A percentile compares a stretch with the other conserved stretches of the same genome.
Conservation (phyloP, 2,329 filamentous ascomycete genomes). For the Graphilbum ipis-grandicollis region DNA sequence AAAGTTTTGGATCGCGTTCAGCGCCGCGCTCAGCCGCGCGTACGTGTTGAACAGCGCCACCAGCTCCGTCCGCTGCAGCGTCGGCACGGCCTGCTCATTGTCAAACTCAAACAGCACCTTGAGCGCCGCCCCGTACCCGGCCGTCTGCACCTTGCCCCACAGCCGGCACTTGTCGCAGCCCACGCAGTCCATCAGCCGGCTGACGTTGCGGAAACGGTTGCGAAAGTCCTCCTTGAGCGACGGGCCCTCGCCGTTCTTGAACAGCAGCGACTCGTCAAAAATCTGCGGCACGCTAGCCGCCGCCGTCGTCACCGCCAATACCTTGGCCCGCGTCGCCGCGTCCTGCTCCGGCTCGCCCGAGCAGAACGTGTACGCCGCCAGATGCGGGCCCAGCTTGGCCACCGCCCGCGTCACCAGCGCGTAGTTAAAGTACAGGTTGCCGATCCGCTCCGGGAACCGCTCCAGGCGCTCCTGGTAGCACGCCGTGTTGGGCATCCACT, state of each 20-base stretch:
- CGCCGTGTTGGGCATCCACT: slow-evolving; percentile 78
- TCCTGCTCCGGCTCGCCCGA: slow-evolving; percentile 72
- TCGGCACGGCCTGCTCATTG: slow-evolving; percentile 40
- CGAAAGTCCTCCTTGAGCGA: slow-evolving; percentile 93
- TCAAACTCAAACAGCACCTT: slow-evolving; percentile 96
- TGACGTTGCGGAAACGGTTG: slow-evolving; percentile 92
- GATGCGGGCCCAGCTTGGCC: slow-evolving; percentile 70
- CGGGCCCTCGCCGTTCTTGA: slow-evolving; percentile 57
- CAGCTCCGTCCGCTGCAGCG: slow-evolving; percentile 73
- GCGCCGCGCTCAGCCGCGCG: slow-evolving; percentile 65
- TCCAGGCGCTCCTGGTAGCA: slow-evolving; percentile 86
- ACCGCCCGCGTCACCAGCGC: slow-evolving; percentile 84
- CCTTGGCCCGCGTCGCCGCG: slow-evolving; percentile 59
- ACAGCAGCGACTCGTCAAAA: slow-evolving; percentile 93
- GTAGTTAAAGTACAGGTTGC: slow-evolving; percentile 98
- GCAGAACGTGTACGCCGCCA: slow-evolving; percentile 76
- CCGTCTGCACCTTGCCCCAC: slow-evolving; percentile 94
- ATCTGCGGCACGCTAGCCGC: slow-evolving; percentile 60
- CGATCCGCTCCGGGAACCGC: slow-evolving; percentile 72
- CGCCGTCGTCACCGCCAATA: slow-evolving; percentile 55
- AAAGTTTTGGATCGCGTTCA: slow-evolving; percentile 62
- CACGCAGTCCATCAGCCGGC: slow-evolving; percentile 93
- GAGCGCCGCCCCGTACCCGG: slow-evolving; percentile 82
- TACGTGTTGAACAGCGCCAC: slow-evolving; percentile 93
- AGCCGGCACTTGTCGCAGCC: slow-evolving; percentile 97